Conservation (phyloP, 805 yeast species). For the Metschnikowia rubicola region DNA sequence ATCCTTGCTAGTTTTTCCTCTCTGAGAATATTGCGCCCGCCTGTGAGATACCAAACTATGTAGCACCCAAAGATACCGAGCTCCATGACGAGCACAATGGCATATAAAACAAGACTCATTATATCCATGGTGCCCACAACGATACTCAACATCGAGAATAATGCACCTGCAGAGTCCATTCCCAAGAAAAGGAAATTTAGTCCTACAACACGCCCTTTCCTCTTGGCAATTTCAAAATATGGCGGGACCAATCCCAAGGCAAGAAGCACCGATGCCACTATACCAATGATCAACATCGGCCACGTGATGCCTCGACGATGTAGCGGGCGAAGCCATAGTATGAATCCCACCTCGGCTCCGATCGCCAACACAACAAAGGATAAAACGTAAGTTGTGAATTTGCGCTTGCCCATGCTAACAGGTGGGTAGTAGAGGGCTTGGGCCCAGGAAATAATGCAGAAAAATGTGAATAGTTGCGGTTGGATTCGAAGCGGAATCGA, state of each 20-base stretch:
- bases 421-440: constrained; percentile 72
- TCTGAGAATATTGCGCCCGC: constrained; percentile 27
- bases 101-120: constrained; percentile 77
- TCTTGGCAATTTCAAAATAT: constrained; percentile 74
- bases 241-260: constrained; percentile 86
- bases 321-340: constrained; percentile 62
- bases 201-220: constrained; percentile 84
- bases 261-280: constrained; percentile 70
- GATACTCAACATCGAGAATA: constrained; percentile 60
- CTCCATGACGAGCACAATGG: constrained; percentile 70
- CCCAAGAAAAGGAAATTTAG: constrained; percentile 76
- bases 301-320: constrained; percentile 52
- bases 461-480: constrained; percentile 76
- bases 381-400: constrained; percentile 33
- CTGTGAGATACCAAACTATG: constrained; percentile 55
- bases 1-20: constrained; percentile 21
- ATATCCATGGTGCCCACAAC: constrained; percentile 60
- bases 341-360: constrained; percentile 68
- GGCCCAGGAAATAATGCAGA: constrained; percentile 66
- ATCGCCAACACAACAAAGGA: constrained; percentile 36
- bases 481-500: constrained; percentile 80
- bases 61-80: constrained; percentile 74
- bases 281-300: constrained; percentile 81
- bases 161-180: constrained; percentile 80
- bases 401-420: constrained; percentile 30